Evolutionary conservation across 257 asterid genomes (phyloP).

Genomic region (Solanum rostratum): DNA sequence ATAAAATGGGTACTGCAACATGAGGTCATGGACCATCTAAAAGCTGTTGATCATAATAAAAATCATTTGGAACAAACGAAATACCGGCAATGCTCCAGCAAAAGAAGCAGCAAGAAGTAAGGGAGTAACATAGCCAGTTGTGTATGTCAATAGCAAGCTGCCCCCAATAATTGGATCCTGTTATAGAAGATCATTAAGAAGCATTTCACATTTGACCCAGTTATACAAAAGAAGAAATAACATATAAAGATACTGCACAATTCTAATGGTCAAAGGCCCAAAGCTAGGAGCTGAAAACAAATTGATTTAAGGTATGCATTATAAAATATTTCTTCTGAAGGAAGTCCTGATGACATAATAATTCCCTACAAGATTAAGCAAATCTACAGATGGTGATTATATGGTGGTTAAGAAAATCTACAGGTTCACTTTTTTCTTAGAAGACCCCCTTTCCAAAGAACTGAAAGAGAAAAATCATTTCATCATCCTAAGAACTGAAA

Average conservation of each 20-base stretch:
- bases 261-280: background rate
- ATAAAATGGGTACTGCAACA: background rate
- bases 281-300: background rate
- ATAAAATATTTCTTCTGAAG: background rate
- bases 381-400: background rate
- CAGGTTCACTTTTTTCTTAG: background rate
- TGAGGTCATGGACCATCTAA: background rate
- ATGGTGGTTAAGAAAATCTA: background rate
- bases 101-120: constrained; percentile 95
- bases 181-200: background rate
- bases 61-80: background rate
- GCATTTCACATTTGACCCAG: background rate
- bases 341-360: background rate
- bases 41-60: background rate
- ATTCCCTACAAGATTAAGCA: background rate
- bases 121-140: constrained; percentile 93
- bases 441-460: background rate
- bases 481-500: background rate
- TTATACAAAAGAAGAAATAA: background rate
- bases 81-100: constrained; percentile 96
- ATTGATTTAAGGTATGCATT: background rate
- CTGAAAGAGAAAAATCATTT: background rate
- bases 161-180: constrained; percentile 88
- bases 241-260: background rate
- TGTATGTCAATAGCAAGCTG: constrained; percentile 78